Conservation (phyloP, 768 basidiomycete genomes). For the Baorangia bicolor region DNA sequence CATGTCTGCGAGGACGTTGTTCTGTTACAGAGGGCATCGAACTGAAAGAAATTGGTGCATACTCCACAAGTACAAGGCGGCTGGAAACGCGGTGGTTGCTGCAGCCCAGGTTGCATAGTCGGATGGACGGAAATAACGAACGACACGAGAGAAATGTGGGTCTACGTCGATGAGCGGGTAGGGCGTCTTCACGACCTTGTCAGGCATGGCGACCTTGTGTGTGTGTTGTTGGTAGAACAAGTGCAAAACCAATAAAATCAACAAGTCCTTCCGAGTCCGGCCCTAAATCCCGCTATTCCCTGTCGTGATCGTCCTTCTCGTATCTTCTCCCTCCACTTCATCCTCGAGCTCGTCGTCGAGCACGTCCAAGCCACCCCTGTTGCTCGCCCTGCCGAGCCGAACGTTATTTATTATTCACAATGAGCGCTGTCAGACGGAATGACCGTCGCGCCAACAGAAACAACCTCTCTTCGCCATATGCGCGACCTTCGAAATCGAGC, state of each 20-base stretch:
- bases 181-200: conserved; percentile 57
- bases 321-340: conserved; percentile 21
- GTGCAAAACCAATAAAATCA: not conserved
- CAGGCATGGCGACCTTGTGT: conserved; percentile 29
- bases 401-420: conserved; percentile 28
- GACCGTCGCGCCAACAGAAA: conserved; percentile 40
- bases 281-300: conserved; percentile 30
- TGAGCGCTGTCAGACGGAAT: conserved; percentile 57
- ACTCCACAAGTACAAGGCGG: conserved; percentile 83
- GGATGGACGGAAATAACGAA: conserved; percentile 83
- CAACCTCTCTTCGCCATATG: conserved; percentile 55
- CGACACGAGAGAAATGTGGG: conserved; percentile 83
- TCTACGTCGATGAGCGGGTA: conserved; percentile 94
- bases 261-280: conserved; percentile 23
- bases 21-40: conserved; percentile 5
- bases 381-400: conserved; percentile 4
- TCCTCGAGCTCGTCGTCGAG: conserved; percentile 9
- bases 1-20: conserved; percentile 37
- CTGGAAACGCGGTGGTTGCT: conserved; percentile 78
- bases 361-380: not conserved
- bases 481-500: conserved; percentile 35
- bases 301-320: conserved; percentile 22
- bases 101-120: conserved; percentile 88
- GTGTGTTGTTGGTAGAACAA: conserved; percentile 7
- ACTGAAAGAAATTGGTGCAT: conserved; percentile 26